These are phyloP conservation scores for Naematelia encephala DNA, from an alignment of 768 basidiomycete genomes.

Conservation along the genomic window DNA sequence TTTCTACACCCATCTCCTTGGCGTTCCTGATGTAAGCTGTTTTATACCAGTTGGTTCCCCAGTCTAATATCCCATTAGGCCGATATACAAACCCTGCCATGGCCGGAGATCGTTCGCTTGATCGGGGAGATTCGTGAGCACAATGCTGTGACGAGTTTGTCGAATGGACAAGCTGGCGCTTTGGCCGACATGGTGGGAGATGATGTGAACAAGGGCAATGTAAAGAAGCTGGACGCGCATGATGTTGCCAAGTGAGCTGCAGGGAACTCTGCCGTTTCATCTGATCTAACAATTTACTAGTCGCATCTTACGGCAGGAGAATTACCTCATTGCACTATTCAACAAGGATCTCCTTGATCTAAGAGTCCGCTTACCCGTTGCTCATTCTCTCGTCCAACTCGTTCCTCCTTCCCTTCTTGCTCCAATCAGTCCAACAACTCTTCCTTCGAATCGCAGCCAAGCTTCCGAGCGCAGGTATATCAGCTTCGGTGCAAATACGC, in stretches of 20 bases:
- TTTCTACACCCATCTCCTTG: constrained; percentile 91
- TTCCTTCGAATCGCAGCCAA: constrained; percentile 9
- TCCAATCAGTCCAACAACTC: constrained; percentile 17
- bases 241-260: constrained; percentile 75
- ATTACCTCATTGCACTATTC: constrained; percentile 95
- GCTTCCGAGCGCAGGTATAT: constrained; percentile 59
- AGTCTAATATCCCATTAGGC: constrained; percentile 57
- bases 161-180: constrained; percentile 52
- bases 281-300: constrained; percentile 21
- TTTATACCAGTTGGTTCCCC: constrained; percentile 5
- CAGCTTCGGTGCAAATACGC: constrained; percentile 59
- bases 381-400: constrained; percentile 20
- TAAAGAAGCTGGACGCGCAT: constrained; percentile 85
- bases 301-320: constrained; percentile 95
- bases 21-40: constrained; percentile 79
- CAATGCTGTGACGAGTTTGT: constrained; percentile 80
- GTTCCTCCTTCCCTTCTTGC: constrained; percentile 33
- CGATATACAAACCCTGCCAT: constrained; percentile 96
- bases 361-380: constrained; percentile 68
- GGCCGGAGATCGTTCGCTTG: constrained; percentile 88
- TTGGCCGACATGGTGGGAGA: constrained; percentile 54
- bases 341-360: constrained; percentile 94
- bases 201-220: constrained; percentile 52
- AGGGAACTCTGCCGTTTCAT: background rate
- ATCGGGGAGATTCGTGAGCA: constrained; percentile 86